phyloP scores from a whole-genome alignment of 2,329 filamentous ascomycete genomes.

The Fusarium anthophilum region DNA sequence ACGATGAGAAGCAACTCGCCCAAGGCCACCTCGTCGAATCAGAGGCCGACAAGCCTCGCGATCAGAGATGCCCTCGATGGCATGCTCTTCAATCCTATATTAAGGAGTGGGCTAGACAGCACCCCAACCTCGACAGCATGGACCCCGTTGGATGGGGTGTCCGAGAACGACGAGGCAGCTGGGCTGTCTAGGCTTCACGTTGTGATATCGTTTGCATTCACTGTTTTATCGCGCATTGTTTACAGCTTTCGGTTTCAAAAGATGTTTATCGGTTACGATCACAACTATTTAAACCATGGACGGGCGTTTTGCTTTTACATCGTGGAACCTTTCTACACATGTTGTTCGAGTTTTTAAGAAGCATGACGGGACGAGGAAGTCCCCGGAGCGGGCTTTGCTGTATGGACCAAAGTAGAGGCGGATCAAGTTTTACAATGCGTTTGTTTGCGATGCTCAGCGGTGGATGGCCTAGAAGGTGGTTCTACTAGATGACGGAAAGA shows the following conservation, averaged over 20 bases:
- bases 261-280: neutral
- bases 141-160: slow-evolving; percentile 74
- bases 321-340: slow-evolving; percentile 3
- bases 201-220: neutral
- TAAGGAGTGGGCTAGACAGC: slow-evolving; percentile 87
- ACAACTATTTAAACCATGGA: slow-evolving; percentile 20
- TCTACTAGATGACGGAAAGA: slow-evolving; percentile 19
- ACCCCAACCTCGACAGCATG: slow-evolving; percentile 74
- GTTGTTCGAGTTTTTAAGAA: slow-evolving; percentile 17
- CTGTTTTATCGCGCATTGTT: neutral
- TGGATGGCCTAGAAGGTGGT: slow-evolving; percentile 15
- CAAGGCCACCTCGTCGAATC: slow-evolving; percentile 77
- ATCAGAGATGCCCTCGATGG: slow-evolving; percentile 76
- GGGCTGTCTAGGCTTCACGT: slow-evolving; percentile 65
- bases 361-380: slow-evolving; percentile 26
- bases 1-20: slow-evolving; percentile 70
- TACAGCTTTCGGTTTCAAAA: neutral
- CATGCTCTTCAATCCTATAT: slow-evolving; percentile 85
- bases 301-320: slow-evolving; percentile 29
- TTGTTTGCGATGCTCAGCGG: slow-evolving; percentile 1
- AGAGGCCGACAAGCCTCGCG: slow-evolving; percentile 55
- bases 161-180: slow-evolving; percentile 73
- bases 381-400: slow-evolving; percentile 10
- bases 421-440: neutral
- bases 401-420: neutral